Conservation (phyloP, 768 basidiomycete genomes). For the Suillus plorans region DNA sequence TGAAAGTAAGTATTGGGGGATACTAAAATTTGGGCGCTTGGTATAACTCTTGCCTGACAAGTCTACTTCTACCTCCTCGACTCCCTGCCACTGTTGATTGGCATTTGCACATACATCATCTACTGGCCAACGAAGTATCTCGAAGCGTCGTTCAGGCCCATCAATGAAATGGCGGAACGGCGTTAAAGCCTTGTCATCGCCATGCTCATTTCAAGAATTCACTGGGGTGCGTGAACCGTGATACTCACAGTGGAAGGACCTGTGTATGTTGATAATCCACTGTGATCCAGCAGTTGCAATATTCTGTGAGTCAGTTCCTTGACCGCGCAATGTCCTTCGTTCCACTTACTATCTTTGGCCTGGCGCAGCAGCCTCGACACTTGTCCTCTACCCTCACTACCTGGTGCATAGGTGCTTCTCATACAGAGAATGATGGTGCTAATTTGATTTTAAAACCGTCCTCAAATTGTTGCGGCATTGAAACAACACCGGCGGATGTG, state of each 20-base stretch:
- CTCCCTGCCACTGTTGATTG: conserved; percentile 27
- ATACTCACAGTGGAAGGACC: neutral
- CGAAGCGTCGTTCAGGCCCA: neutral
- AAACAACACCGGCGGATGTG: too few relatives aligned
- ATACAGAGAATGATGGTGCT: too few relatives aligned
- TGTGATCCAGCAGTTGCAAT: neutral
- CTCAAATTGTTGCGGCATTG: too few relatives aligned
- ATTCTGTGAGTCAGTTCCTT: neutral
- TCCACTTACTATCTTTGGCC: neutral
- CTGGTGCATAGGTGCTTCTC: too few relatives aligned
- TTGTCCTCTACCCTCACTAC: too few relatives aligned
- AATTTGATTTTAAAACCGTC: too few relatives aligned
- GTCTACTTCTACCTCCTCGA: conserved; percentile 32
- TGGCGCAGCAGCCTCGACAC: too few relatives aligned
- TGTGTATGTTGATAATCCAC: neutral
- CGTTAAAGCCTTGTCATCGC: neutral
- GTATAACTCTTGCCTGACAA: conserved; percentile 8
- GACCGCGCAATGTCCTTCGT: too few relatives aligned
- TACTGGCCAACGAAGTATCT: conserved; percentile 31
- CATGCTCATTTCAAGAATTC: neutral
- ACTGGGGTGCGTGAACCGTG: neutral
- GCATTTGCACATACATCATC: conserved; percentile 20
- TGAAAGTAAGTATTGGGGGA: conserved; percentile 18
- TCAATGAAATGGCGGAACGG: conserved; percentile 1
- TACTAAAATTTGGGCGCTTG: neutral